Percentiles rank a stretch among this genome's conserved stretches.
phyloP scores from a whole-genome alignment of 345 rosid species.

The Citrus reticulata region DNA sequence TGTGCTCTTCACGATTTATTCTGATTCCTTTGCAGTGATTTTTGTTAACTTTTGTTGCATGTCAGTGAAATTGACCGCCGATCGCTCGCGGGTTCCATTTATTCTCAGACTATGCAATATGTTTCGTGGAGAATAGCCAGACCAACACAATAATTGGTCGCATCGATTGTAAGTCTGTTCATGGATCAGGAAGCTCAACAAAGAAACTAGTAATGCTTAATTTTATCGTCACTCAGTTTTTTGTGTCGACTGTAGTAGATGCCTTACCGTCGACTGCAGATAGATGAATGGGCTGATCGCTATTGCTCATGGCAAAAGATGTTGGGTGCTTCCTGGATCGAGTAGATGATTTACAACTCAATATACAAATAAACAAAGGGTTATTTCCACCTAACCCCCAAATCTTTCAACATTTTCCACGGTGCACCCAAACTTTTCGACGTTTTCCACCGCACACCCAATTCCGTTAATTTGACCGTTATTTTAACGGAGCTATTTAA shows the following conservation, averaged over 20 bases:
- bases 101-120: conserved; percentile 73
- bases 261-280: conserved; percentile 33
- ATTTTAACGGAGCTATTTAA: no score
- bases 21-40: no score
- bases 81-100: no score
- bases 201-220: conserved; percentile 57
- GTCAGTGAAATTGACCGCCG: no score
- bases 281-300: conserved; percentile 81
- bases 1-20: no score
- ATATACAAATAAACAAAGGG: neutral
- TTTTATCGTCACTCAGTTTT: neutral
- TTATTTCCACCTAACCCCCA: no score
- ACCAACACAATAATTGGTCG: conserved; percentile 83
- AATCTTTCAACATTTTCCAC: no score
- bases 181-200: conserved; percentile 92
- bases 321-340: conserved; percentile 68
- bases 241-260: neutral
- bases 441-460: no score
- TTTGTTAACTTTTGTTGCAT: no score
- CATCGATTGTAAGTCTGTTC: conserved; percentile 87
- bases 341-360: conserved; percentile 18
- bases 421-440: no score
- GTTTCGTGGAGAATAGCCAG: conserved; percentile 52
- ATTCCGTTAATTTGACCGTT: no score
- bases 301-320: conserved; percentile 84